Percentiles rank a stretch among this genome's conserved stretches.
Conservation (phyloP, 2,329 filamentous ascomycete genomes). For the Pseudogymnoascus sp. region DNA sequence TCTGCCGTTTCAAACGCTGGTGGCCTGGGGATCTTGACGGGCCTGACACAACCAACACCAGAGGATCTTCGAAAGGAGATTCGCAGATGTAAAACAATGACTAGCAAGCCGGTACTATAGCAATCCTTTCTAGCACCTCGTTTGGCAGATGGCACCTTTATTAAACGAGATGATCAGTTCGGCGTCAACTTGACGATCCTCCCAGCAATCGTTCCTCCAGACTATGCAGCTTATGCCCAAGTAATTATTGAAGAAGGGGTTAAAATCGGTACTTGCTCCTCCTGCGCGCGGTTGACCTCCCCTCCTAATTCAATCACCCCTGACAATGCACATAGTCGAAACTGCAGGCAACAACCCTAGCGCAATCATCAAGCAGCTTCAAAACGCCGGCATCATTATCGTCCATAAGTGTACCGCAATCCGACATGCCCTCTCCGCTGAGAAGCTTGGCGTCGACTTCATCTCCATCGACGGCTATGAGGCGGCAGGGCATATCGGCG, state of each 20-base stretch:
- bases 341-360: conserved; percentile 81
- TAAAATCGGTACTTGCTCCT: conserved; percentile 39
- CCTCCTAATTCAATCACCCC: background rate
- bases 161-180: conserved; percentile 39
- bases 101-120: conserved; percentile 42
- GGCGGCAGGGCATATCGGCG: conserved; percentile 77
- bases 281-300: conserved; percentile 30
- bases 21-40: conserved; percentile 87
- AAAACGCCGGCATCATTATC: conserved; percentile 64
- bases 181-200: conserved; percentile 88
- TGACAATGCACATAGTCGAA: conserved; percentile 50
- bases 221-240: conserved; percentile 81
- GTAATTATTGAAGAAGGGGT: conserved; percentile 86
- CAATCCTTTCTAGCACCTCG: background rate
- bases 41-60: conserved; percentile 82
- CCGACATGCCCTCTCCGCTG: conserved; percentile 74
- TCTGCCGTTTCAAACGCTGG: conserved; percentile 92
- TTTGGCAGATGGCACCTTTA: background rate
- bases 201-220: conserved; percentile 73
- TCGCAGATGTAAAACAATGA: conserved; percentile 67
- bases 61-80: conserved; percentile 87
- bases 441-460: conserved; percentile 90
- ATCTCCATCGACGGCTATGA: conserved; percentile 91
- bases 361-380: conserved; percentile 77
- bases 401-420: conserved; percentile 95